A percentile compares a stretch with the other conserved stretches of the same genome.
phyloP scores from a whole-genome alignment of 345 rosid species.

The Capsella bursapastoris region DNA sequence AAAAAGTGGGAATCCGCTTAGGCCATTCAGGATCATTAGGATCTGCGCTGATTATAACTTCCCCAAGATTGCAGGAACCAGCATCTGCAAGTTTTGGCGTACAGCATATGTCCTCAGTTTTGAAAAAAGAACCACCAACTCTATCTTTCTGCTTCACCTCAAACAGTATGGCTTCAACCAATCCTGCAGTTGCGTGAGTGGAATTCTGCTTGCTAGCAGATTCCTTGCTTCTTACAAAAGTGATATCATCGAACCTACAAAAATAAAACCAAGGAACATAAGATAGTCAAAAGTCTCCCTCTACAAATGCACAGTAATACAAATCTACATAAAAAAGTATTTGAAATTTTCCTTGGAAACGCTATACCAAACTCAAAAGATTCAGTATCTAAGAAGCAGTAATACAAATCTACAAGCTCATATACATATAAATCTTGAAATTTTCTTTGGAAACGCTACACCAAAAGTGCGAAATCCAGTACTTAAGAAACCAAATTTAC shows the following conservation, averaged over 20 bases:
- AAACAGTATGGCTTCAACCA: conserved; percentile 78
- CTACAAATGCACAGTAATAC: neutral
- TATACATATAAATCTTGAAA: no score
- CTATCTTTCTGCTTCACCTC: conserved; percentile 69
- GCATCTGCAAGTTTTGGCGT: conserved; percentile 50
- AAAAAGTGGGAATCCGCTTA: conserved; percentile 59
- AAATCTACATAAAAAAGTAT: neutral
- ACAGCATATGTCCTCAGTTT: conserved; percentile 65
- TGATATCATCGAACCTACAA: conserved; percentile 68
- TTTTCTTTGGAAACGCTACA: no score
- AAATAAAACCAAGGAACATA: no score
- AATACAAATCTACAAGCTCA: neutral
- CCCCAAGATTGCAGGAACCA: conserved; percentile 66
- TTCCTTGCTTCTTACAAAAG: conserved; percentile 72
- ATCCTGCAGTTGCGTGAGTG: conserved; percentile 65
- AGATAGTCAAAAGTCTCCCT: neutral
- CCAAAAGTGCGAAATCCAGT: no score
- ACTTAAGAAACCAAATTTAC: no score
- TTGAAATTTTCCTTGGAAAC: neutral
- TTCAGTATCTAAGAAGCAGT: neutral
- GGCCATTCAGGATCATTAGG: conserved; percentile 68
- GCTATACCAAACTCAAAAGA: neutral
- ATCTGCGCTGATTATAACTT: conserved; percentile 66
- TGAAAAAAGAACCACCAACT: conserved; percentile 66
- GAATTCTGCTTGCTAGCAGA: conserved; percentile 51